Evolutionary conservation across 2,329 filamentous ascomycete species (phyloP), one percentile per base, ranked within the genome.

Genomic region (Paecilomyces formosus): DNA sequence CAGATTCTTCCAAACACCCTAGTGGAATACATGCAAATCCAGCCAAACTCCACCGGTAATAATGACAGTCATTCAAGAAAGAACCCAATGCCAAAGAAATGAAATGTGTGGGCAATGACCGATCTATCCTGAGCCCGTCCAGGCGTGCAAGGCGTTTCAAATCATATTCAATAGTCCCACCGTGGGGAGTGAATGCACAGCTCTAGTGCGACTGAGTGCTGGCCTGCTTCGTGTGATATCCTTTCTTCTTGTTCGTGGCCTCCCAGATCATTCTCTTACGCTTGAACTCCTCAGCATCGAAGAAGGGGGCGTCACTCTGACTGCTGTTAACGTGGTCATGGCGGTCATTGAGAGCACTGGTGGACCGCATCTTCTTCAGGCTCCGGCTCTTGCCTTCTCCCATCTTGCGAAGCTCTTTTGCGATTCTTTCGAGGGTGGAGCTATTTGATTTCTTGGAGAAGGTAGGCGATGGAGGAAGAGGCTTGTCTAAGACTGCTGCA

Each of bases 351-450:
- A 83, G 76, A 49, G 83, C 78, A 60, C 76, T 76, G 54, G 78
- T 79, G 56, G 82, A 81, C 53, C 81, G 81, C 70, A 86, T 84
- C 63, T 74, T 75, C 53, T 66, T 65, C n/a, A 67, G 61, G 22
- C 60, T 63, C 57, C 65, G 70, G n/a, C 59, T 52, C 53, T 70
- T 70, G 21, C 62, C 64, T 39, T 68, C 63, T 50, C 70, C 66
- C n/a, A 72, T 62, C 30, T 81, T 81, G 61, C 79, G 81, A 62
- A 87, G 74, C 62, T 85, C 84, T 39, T 81, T 78, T 11, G 82
- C 81, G 60, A 87, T 80, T 64, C 81, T 81, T 71, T 86, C 84
- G 11, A 87, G 72, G n/a, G 79, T 77, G 53, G 81, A 84, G 33
- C 77, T 76, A 18, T 74, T 72, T 59, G 66, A 65, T 33, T 64